Percentiles rank a stretch among this genome's conserved stretches.
These are phyloP conservation scores for Scytalidium lignicola DNA, from an alignment of 2,329 filamentous ascomycete genomes.

Conservation along the genomic window DNA sequence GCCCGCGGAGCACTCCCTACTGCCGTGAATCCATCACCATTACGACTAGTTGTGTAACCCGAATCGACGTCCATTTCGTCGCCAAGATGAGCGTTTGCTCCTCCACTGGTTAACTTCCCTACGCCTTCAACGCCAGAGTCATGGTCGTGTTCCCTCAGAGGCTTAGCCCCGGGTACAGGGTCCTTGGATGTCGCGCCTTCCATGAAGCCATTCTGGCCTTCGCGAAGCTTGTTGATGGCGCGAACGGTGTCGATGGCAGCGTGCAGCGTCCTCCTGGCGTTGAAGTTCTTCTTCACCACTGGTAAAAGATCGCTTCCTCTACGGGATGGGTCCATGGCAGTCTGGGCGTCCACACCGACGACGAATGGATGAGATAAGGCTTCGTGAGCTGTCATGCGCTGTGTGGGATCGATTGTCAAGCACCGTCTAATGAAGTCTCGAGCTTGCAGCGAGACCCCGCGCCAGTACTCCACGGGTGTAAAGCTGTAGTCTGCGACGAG, in stretches of 20 bases:
- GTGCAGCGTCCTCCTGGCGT: conserved; percentile 62
- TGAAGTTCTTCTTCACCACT: conserved; percentile 71
- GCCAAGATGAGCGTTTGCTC: too few relatives aligned
- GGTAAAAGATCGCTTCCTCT: conserved; percentile 60
- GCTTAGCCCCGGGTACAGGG: conserved; percentile 36
- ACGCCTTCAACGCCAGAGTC: conserved; percentile 36
- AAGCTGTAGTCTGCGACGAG: conserved; percentile 95
- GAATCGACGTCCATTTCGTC: conserved; percentile 14
- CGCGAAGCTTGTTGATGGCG: conserved; percentile 65
- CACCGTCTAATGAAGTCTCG: conserved; percentile 91
- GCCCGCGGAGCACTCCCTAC: not conserved
- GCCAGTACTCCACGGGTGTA: conserved; percentile 93
- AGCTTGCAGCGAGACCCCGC: conserved; percentile 77
- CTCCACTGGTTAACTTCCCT: not conserved
- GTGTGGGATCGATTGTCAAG: conserved; percentile 80
- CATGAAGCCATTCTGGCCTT: conserved; percentile 56
- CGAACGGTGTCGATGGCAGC: conserved; percentile 67
- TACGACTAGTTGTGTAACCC: too few relatives aligned
- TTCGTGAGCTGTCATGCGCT: conserved; percentile 87
- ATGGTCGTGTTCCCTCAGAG: conserved; percentile 30
- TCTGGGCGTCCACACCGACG: conserved; percentile 42
- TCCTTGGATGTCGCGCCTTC: conserved; percentile 52
- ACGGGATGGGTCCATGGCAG: conserved; percentile 35
- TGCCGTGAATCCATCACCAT: conserved; percentile 9
- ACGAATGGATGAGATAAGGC: conserved; percentile 64